phyloP scores from a whole-genome alignment of 192 early-diverging fungal genomes.

The Pecoramyces ruminantium region DNA sequence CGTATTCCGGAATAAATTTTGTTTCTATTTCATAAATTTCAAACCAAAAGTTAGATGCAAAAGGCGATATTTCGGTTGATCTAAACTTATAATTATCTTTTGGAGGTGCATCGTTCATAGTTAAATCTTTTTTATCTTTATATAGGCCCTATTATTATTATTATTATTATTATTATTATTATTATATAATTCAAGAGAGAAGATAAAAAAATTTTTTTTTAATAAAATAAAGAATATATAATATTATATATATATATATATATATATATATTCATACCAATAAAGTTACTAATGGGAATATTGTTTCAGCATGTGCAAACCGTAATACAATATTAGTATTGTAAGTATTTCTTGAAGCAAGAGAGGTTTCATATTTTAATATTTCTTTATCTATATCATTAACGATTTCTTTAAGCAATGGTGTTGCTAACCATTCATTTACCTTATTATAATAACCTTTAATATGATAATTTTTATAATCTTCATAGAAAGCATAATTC shows the following conservation, averaged over 20 bases:
- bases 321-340: background rate
- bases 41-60: background rate
- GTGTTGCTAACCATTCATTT: background rate
- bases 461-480: background rate
- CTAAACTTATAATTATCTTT: background rate
- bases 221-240: too few relatives aligned
- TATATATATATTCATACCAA: background rate
- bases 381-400: background rate
- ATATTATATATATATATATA: too few relatives aligned
- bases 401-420: background rate
- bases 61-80: background rate
- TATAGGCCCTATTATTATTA: background rate
- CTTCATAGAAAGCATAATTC: background rate
- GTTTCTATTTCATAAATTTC: background rate
- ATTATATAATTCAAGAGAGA: too few relatives aligned
- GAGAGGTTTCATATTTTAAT: background rate
- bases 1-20: background rate
- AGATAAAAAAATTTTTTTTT: too few relatives aligned
- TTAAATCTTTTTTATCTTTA: background rate
- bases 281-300: background rate
- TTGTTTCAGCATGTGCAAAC: background rate
- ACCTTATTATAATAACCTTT: background rate
- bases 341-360: background rate
- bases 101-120: background rate
- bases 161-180: background rate